Evolutionary conservation across 164 flowering plant genomes (phyloP).

Genomic region (Nymphaea colorata): DNA sequence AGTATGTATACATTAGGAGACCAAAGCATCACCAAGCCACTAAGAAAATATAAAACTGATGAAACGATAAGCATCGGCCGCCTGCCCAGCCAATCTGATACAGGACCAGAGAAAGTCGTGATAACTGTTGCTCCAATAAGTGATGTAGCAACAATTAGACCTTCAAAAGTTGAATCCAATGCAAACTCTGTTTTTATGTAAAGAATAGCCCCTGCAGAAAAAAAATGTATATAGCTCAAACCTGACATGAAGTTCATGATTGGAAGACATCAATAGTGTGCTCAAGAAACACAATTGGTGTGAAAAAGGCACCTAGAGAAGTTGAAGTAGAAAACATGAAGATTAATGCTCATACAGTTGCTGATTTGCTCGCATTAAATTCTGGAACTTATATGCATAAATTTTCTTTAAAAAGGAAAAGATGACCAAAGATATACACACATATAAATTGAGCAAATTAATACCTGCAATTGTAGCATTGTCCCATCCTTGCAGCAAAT

Average conservation of each 20-base stretch:
- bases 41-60: slow-evolving; percentile 58
- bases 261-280: neutral
- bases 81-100: slow-evolving; percentile 76
- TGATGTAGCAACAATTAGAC: slow-evolving; percentile 87
- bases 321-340: too few relatives aligned
- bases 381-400: too few relatives aligned
- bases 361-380: too few relatives aligned
- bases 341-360: too few relatives aligned
- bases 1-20: slow-evolving; percentile 88
- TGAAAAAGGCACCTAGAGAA: too few relatives aligned
- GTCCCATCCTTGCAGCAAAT: slow-evolving; percentile 96
- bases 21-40: slow-evolving; percentile 88
- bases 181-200: slow-evolving; percentile 60
- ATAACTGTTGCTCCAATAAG: slow-evolving; percentile 81
- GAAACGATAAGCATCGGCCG: slow-evolving; percentile 86
- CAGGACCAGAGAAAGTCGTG: slow-evolving; percentile 74
- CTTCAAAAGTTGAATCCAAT: slow-evolving; percentile 54
- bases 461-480: slow-evolving; percentile 94
- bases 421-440: neutral
- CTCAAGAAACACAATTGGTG: neutral
- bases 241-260: neutral
- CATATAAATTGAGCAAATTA: neutral
- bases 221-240: neutral
- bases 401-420: too few relatives aligned
- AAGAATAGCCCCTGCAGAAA: slow-evolving; percentile 55